Evolutionary conservation across 306 rosid genomes (phyloP), one percentile per base, ranked within the genome.

Genomic region (Urtica urens): DNA sequence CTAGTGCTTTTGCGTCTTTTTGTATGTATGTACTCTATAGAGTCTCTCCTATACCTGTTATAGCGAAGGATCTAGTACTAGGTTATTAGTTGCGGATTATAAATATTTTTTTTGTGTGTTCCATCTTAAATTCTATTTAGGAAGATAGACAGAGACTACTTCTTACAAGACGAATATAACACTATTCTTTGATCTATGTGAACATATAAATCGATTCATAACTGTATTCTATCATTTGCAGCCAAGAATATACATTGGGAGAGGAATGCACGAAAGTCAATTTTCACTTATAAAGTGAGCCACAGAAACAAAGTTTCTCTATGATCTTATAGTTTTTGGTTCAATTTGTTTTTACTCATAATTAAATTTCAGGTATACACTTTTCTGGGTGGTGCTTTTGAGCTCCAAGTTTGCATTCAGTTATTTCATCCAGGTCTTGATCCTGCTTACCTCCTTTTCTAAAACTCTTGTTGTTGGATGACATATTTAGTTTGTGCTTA

Each of bases 241-340:
- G 99, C 99, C 95, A 54, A 79, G 99, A 72, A 63, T 73, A 67
- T 90, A 90, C 48, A 49, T 90, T 19, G 99, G 99, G 44, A 82
- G 99, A 62, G 99, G 99, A 56, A 90, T 85, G 99, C 99, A 90
- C 45, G 99, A 90, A 72, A 90, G 94, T 64, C 95, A 77, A 60
- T 81, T 90, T 67, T 35, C 94, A 64, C 92, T 85, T 46, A 35
- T 90, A 10, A 90, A 84, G 99, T 90, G 82, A 77, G 99, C 61
- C 24, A 33, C 31, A 34, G 46, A 54, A 26, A 56, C 39, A 35
- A 15, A 35, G 2, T 35, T 35, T 56, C 10, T 30, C 11, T 6
- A 13, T 18, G 6, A 30, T 6, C 12, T 16, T 25, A 10, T 22
- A 55, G 22, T 19, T 41, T 9, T 55, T 49, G 38, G 49, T 69